Percentiles rank a stretch among this genome's conserved stretches.
phyloP scores from a whole-genome alignment of 1,284 basidiomycete genomes.

The Taiwanofungus camphoratus region DNA sequence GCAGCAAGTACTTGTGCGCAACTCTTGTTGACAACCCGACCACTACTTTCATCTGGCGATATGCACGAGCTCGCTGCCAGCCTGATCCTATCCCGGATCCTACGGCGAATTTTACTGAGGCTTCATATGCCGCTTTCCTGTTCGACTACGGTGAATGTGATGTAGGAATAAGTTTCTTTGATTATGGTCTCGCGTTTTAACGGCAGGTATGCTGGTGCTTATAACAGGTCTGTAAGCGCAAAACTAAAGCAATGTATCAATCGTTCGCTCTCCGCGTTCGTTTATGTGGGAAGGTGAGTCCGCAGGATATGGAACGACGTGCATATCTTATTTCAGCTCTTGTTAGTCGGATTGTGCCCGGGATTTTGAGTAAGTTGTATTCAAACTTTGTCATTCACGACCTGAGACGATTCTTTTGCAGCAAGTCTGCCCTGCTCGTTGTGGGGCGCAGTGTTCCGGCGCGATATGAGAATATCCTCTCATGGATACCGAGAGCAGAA shows the following conservation, averaged over 20 bases:
- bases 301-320: background rate
- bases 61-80: constrained; percentile 32
- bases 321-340: background rate
- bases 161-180: constrained; percentile 28
- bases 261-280: constrained; percentile 20
- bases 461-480: background rate
- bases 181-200: background rate
- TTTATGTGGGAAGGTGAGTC: constrained; percentile 19
- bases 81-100: constrained; percentile 41
- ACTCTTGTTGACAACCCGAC: constrained; percentile 36
- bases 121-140: constrained; percentile 52
- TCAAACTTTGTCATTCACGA: too few relatives aligned
- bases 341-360: background rate
- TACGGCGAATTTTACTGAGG: constrained; percentile 32
- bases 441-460: too few relatives aligned
- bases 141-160: constrained; percentile 54
- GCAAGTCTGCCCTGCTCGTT: too few relatives aligned
- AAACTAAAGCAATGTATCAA: constrained; percentile 13
- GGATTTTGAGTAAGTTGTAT: background rate
- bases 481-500: background rate
- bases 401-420: too few relatives aligned
- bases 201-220: background rate
- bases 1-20: constrained; percentile 40
- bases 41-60: constrained; percentile 46
- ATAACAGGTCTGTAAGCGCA: constrained; percentile 31